A percentile compares a stretch with the other conserved stretches of the same genome.
phyloP scores from a whole-genome alignment of 306 rosid species.

The Cotoneaster glaucophyllus region DNA sequence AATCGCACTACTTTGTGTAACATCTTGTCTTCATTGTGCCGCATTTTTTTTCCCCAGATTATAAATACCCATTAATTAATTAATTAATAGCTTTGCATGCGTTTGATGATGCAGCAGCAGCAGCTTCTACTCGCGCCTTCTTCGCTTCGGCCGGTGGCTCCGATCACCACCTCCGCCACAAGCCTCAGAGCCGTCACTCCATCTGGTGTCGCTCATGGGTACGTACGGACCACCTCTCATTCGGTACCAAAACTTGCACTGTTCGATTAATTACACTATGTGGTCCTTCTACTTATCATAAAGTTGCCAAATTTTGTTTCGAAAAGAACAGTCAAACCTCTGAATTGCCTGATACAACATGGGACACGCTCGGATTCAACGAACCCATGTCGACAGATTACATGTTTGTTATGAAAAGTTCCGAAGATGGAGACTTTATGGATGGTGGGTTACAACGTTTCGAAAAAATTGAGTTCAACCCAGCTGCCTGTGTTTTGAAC shows the following conservation, averaged over 20 bases:
- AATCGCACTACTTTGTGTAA: neutral
- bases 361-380: slow-evolving; percentile 7
- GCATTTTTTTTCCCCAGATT: neutral
- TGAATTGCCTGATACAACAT: slow-evolving; percentile 4
- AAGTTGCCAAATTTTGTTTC: neutral
- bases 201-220: neutral
- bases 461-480: slow-evolving; percentile 10
- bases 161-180: neutral
- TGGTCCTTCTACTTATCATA: neutral
- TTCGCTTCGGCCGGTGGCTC: neutral
- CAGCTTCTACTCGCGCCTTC: neutral
- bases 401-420: slow-evolving; percentile 15
- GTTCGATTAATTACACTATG: neutral
- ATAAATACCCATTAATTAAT: no score
- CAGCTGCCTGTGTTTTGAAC: slow-evolving; percentile 20
- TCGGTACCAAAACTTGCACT: neutral
- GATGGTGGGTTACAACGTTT: slow-evolving; percentile 10
- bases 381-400: slow-evolving; percentile 7
- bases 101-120: neutral
- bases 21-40: neutral
- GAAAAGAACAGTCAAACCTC: neutral
- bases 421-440: neutral
- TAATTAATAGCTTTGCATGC: neutral
- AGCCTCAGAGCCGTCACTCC: neutral
- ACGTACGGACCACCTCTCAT: neutral